Evolutionary conservation across 225 moss, liverwort and hornwort genomes (phyloP), one percentile per base, ranked within the genome.

Genomic region (Polytrichum formosum): DNA sequence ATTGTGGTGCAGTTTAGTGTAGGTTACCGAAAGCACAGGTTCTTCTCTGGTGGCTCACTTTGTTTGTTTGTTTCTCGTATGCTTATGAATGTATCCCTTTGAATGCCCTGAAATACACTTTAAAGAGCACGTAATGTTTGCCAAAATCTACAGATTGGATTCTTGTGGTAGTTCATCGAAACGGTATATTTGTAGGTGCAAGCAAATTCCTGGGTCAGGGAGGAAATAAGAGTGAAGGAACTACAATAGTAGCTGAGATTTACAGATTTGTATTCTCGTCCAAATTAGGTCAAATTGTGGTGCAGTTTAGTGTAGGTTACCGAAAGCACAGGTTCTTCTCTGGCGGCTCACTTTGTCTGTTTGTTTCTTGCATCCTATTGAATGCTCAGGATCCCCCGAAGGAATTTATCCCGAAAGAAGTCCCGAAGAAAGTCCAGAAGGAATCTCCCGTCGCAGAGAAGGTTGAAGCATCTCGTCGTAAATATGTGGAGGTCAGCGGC

Each of bases 381-480:
- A 33, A n/a, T 5, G 21, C 27, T 58, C 30, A 63, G 56, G 53
- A 74, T 54, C 63, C 23, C 63, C 26, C 65, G 78, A 60, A 46
- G 46, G 46, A 46, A 46, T 13, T 46, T 3, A 63, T 79, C 28
- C 26, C 55, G 18, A 69, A 82, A 82, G 85, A 82, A 53, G 56
- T 72, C 69, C 66, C 61, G 72, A 30, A 62, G 76, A 74, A 20
- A 25, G 71, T 55, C 56, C 68, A 9, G 66, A 65, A 67, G 25
- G 77, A 76, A 56, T 55, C 59, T 21, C 23, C 54, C 16, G 28
- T 65, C 68, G 64, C 31, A 27, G 62, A 78, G 28, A 65, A 16
- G n/a, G 59, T 55, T 26, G 66, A 53, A 5, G 71, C 65, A 35
- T 54, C 61, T 28, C 46, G 37, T 54, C 69, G 66, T 22, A 58